Evolutionary conservation across 1,139 yeast genomes (phyloP), one percentile per base, ranked within the genome.

Genomic region (Protomyces arabidopsidicola): DNA sequence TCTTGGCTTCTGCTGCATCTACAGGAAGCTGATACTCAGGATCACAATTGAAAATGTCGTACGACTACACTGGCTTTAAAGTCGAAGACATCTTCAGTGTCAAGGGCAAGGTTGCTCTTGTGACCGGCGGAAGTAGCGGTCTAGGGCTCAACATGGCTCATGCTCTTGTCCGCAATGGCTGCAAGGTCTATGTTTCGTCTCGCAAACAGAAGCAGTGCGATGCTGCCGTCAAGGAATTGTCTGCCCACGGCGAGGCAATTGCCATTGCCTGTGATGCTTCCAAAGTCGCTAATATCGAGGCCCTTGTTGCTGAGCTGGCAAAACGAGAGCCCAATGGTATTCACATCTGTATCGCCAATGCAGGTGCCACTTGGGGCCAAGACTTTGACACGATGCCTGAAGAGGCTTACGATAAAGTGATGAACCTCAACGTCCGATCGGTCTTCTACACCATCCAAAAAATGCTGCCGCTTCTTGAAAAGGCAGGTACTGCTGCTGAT

Each of bases 361-460:
- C 95, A 14, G 95, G 95, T 54, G 91, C 91, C 9, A 76, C 87
- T n/a, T 87, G 93, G 93, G 93, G 93, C 42, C 87, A 84, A 3
- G 82, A 81, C 35, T 75, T 87, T 65, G 85, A 79, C 55, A 77
- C 76, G 2, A 91, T 87, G 71, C 84, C 89, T 0, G 84, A 84
- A 51, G 67, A 76, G 3, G 90, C 89, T 0, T 75, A 87, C 68
- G 82, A 80, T 68, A 87, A 56, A 75, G 77, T 57, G 77, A 74
- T 86, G 72, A 81, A 81, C 64, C 79, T 87, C 71, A 87, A 87
- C 70, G 79, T 87, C 38, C 81, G 82, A 65, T 88, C 90, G n/a
- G 91, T 87, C 20, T 87, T 85, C 76, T 80, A 82, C 62, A 79
- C 86, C 36, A 83, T 87, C 70, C 87, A 87, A 74, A 77, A 81